Percentiles rank a stretch among this genome's conserved stretches.
phyloP scores from a whole-genome alignment of 2,329 filamentous ascomycete genomes.

The Colletotrichum karsti region DNA sequence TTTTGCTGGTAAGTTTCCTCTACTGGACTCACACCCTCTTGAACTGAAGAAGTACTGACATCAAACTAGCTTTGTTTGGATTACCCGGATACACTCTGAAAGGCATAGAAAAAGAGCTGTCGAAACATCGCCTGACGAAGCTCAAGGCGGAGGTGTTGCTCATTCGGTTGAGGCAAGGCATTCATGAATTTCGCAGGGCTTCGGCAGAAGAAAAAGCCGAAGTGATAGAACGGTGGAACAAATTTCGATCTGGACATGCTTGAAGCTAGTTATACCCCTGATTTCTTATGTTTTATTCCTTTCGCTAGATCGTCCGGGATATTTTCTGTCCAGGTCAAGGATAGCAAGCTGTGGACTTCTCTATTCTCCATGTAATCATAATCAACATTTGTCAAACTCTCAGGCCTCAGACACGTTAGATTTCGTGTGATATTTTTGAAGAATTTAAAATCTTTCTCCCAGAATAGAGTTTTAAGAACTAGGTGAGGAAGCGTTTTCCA shows the following conservation, averaged over 20 bases:
- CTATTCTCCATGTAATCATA: no score
- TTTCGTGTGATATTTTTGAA: no score
- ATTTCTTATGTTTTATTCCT: no score
- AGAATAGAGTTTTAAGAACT: no score
- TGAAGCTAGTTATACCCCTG: conserved; percentile 16
- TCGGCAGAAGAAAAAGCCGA: conserved; percentile 32
- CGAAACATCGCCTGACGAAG: conserved; percentile 41
- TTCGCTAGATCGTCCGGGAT: no score
- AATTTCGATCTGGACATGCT: neutral
- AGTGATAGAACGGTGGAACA: conserved; percentile 37
- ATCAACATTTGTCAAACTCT: no score
- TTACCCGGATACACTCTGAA: conserved; percentile 61
- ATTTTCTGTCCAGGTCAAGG: no score
- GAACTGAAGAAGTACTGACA: conserved; percentile 13
- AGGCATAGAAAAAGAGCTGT: conserved; percentile 59
- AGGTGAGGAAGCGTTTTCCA: no score
- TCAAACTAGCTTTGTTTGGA: conserved; percentile 49
- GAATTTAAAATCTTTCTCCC: no score
- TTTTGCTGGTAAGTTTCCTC: conserved; percentile 40
- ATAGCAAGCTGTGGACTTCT: no score
- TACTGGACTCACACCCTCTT: neutral
- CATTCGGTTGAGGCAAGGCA: conserved; percentile 40
- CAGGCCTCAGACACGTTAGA: no score
- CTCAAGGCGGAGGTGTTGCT: conserved; percentile 43
- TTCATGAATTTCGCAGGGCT: conserved; percentile 36